These are phyloP conservation scores for Bathelium albidoporum DNA, from an alignment of 495 filamentous ascomycete genomes.

Conservation along the genomic window DNA sequence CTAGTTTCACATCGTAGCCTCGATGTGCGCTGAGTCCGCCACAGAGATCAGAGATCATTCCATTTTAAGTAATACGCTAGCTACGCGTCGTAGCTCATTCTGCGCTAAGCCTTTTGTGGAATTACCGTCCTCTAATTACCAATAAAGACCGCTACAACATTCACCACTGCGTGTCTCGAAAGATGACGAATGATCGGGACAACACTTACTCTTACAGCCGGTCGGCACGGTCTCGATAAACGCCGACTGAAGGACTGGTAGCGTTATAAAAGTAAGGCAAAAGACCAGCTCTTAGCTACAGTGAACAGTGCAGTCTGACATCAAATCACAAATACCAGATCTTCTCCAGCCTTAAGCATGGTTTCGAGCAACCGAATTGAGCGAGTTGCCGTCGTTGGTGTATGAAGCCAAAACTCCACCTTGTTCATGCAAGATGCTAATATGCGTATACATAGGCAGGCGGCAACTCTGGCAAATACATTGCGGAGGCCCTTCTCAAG, in stretches of 20 bases:
- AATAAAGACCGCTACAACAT: not conserved
- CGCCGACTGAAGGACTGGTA: too few species aligned
- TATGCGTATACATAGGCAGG: constrained; percentile 35
- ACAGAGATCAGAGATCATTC: not conserved
- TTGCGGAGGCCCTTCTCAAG: constrained; percentile 41
- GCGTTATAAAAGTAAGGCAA: too few species aligned
- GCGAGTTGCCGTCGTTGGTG: constrained; percentile 20
- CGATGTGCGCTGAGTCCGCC: too few species aligned
- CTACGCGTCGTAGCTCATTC: not conserved
- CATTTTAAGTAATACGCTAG: not conserved
- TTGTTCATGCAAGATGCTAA: not conserved
- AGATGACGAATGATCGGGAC: not conserved
- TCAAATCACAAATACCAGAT: not conserved
- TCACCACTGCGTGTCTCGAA: not conserved
- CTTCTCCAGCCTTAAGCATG: constrained; percentile 6
- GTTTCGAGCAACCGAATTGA: constrained; percentile 15
- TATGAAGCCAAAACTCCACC: constrained; percentile 9
- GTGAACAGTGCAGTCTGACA: not conserved
- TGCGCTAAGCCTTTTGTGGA: not conserved
- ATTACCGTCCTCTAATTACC: not conserved
- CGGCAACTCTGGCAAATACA: constrained; percentile 46
- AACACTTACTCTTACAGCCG: not conserved
- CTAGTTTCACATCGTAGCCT: not conserved
- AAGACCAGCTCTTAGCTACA: too few species aligned
- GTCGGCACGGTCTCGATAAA: not conserved